Evolutionary conservation across 768 basidiomycete species (phyloP).

Genomic region (Lentinula boryana): DNA sequence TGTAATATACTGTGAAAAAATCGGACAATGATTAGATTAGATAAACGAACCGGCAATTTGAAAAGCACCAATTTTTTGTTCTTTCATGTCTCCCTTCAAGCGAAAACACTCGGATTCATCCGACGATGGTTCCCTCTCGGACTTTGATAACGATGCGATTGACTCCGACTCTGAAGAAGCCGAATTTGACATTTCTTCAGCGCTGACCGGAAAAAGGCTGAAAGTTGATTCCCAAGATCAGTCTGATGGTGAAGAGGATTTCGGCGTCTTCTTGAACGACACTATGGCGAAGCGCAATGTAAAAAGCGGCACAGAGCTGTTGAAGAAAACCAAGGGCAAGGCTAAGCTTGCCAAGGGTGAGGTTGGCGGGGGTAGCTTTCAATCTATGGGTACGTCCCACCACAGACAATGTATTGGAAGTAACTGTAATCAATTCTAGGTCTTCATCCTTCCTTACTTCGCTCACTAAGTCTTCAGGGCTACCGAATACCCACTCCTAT

Average conservation of each 20-base stretch:
- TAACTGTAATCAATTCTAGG: constrained; percentile 35
- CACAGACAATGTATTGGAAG: background rate
- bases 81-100: constrained; percentile 1
- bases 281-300: constrained; percentile 69
- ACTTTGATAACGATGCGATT: constrained; percentile 6
- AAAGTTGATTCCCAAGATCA: constrained; percentile 20
- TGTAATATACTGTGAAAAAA: too few species aligned
- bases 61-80: background rate
- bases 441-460: constrained; percentile 75
- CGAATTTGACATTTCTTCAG: constrained; percentile 60
- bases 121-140: background rate
- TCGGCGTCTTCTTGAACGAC: constrained; percentile 58
- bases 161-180: constrained; percentile 19
- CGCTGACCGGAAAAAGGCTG: constrained; percentile 44
- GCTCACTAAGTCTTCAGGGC: constrained; percentile 85
- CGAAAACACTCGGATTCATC: constrained; percentile 5
- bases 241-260: constrained; percentile 45
- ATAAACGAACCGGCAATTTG: background rate
- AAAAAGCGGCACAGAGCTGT: constrained; percentile 66
- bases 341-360: constrained; percentile 66
- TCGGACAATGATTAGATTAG: background rate
- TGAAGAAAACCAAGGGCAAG: constrained; percentile 77
- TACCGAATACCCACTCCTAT: constrained; percentile 96
- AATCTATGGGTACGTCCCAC: constrained; percentile 76
- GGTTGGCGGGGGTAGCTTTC: constrained; percentile 91